Evolutionary conservation across 75 land plant genomes (phyloP).

Genomic region (Chamaecyparis obtusa): DNA sequence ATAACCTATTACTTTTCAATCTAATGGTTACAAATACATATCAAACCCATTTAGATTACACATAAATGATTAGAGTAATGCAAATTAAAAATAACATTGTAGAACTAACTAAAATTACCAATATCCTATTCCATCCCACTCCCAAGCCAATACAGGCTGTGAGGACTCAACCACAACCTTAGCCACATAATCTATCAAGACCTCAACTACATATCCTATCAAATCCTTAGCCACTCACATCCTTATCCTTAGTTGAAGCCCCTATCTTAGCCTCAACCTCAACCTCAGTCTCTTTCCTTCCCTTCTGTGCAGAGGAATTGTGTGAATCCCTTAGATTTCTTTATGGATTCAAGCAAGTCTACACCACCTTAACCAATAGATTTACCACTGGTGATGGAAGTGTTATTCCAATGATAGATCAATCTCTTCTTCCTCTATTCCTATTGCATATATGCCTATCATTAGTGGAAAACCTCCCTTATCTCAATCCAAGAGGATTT

Average conservation of each 20-base stretch:
- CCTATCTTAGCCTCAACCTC: slow-evolving; percentile 1
- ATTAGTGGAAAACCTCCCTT: slow-evolving; percentile 50
- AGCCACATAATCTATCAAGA: not conserved
- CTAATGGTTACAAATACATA: too few species aligned
- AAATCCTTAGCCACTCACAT: not conserved
- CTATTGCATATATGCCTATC: slow-evolving; percentile 16
- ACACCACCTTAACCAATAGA: slow-evolving; percentile 6
- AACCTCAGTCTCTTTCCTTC: slow-evolving; percentile 15
- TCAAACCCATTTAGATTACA: too few species aligned
- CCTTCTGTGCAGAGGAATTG: not conserved
- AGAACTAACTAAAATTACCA: not conserved
- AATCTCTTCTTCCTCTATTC: slow-evolving; percentile 22
- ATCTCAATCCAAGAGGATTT: slow-evolving; percentile 52
- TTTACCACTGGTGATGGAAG: slow-evolving; percentile 59
- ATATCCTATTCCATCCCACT: not conserved
- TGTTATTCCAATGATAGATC: slow-evolving; percentile 26
- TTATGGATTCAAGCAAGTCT: slow-evolving; percentile 9
- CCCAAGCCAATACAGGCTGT: not conserved
- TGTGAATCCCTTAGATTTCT: not conserved
- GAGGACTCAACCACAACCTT: slow-evolving; percentile 14
- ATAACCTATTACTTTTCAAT: too few species aligned
- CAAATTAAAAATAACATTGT: too few species aligned
- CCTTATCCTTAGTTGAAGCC: too few species aligned
- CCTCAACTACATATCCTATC: not conserved
- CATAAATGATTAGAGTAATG: too few species aligned